These are phyloP conservation scores for Cystobasidium sp. DNA, from an alignment of 1,284 basidiomycete species.

Conservation along the genomic window DNA sequence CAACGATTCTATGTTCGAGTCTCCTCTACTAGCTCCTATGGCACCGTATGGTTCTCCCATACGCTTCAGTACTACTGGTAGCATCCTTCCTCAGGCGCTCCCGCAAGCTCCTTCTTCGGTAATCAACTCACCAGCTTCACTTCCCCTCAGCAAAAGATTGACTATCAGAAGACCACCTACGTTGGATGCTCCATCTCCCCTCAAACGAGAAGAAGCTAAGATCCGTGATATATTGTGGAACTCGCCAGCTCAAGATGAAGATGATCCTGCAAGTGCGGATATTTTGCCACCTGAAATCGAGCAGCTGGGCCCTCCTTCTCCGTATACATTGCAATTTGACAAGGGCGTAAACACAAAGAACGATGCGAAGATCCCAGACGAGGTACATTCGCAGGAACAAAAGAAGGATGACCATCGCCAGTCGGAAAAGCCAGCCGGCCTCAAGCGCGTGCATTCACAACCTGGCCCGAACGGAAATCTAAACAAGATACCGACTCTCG, in stretches of 20 bases:
- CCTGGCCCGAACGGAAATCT: slow-evolving; percentile 3
- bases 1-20: slow-evolving; percentile 32
- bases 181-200: slow-evolving; percentile 6
- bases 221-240: slow-evolving; percentile 39
- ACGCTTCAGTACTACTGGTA: not conserved
- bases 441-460: not conserved
- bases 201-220: slow-evolving; percentile 25
- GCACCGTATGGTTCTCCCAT: slow-evolving; percentile 18
- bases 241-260: slow-evolving; percentile 16
- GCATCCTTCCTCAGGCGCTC: not conserved
- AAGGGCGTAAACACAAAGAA: not conserved
- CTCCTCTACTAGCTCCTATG: slow-evolving; percentile 19
- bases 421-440: not conserved
- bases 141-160: slow-evolving; percentile 11
- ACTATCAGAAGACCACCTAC: slow-evolving; percentile 1
- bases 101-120: not conserved
- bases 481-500: slow-evolving; percentile 22
- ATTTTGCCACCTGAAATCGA: slow-evolving; percentile 35
- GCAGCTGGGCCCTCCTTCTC: slow-evolving; percentile 6
- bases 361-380: not conserved
- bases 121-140: slow-evolving; percentile 7
- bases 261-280: slow-evolving; percentile 5
- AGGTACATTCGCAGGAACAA: not conserved
- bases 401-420: not conserved
- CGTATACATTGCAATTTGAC: slow-evolving; percentile 9